Evolutionary conservation across 1,284 basidiomycete genomes (phyloP).

Genomic region (Amylostereum chailletii): DNA sequence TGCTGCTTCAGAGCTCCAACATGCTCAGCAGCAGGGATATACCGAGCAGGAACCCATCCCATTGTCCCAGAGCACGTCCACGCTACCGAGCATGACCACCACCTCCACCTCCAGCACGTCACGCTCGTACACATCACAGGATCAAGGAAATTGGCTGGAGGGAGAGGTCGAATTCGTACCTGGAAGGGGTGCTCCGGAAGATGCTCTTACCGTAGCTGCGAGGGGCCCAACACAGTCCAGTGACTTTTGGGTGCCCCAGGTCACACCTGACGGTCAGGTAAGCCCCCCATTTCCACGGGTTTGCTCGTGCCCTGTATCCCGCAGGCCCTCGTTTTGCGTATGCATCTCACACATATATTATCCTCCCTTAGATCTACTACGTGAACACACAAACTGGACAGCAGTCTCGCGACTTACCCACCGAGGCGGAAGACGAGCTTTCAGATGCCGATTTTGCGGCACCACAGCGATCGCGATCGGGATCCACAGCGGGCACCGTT

Average conservation of each 20-base stretch:
- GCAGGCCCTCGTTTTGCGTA: background rate
- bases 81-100: background rate
- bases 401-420: slow-evolving; percentile 75
- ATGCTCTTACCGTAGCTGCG: background rate
- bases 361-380: slow-evolving; percentile 69
- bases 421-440: slow-evolving; percentile 48
- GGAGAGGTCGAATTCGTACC: slow-evolving; percentile 15
- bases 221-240: slow-evolving; percentile 35
- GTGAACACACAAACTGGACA: slow-evolving; percentile 86
- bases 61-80: background rate
- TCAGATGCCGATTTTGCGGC: slow-evolving; percentile 51
- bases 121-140: background rate
- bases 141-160: slow-evolving; percentile 19
- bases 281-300: slow-evolving; percentile 18
- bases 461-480: slow-evolving; percentile 43
- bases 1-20: slow-evolving; percentile 35
- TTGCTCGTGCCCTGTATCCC: background rate
- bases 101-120: background rate
- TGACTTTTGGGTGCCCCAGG: slow-evolving; percentile 74
- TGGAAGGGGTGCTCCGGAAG: background rate
- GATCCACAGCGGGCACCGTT: slow-evolving; percentile 41
- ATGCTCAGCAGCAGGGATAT: slow-evolving; percentile 7
- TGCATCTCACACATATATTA: background rate
- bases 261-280: slow-evolving; percentile 67
- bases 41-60: background rate